Evolutionary conservation across 441 rosid genomes (phyloP).

Genomic region (Adansonia gregorii): DNA sequence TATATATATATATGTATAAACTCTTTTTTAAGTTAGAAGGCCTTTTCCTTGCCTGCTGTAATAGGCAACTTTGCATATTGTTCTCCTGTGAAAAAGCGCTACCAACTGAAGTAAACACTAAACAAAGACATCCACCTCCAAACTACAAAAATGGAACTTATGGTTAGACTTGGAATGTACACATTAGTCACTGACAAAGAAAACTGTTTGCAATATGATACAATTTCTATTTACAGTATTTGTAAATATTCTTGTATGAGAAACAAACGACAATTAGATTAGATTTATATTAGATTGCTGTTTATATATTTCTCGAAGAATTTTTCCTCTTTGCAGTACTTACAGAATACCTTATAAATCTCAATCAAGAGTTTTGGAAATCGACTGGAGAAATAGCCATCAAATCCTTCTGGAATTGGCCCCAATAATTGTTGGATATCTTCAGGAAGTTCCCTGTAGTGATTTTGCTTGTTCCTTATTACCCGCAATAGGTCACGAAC

Average conservation of each 20-base stretch:
- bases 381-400: constrained; percentile 62
- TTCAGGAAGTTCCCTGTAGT: constrained; percentile 79
- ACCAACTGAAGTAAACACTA: not conserved
- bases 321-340: constrained; percentile 66
- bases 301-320: constrained; percentile 58
- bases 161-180: not conserved
- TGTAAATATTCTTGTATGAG: not conserved
- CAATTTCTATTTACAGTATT: constrained; percentile 26
- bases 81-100: not conserved
- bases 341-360: constrained; percentile 66
- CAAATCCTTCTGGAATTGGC: constrained; percentile 79
- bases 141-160: not conserved
- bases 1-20: no score
- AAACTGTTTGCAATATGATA: not conserved
- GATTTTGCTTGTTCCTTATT: constrained; percentile 81
- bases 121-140: not conserved
- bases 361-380: constrained; percentile 85
- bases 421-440: constrained; percentile 77
- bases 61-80: not conserved
- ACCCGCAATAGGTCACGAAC: constrained; percentile 76
- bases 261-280: constrained; percentile 30
- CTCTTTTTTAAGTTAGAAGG: not conserved
- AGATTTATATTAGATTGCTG: constrained; percentile 37
- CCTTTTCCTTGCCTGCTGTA: not conserved
- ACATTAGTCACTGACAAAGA: not conserved